Base-by-base conservation (phyloP, 2,329 filamentous ascomycete genomes). In the Neoarthrinium moseri region DNA sequence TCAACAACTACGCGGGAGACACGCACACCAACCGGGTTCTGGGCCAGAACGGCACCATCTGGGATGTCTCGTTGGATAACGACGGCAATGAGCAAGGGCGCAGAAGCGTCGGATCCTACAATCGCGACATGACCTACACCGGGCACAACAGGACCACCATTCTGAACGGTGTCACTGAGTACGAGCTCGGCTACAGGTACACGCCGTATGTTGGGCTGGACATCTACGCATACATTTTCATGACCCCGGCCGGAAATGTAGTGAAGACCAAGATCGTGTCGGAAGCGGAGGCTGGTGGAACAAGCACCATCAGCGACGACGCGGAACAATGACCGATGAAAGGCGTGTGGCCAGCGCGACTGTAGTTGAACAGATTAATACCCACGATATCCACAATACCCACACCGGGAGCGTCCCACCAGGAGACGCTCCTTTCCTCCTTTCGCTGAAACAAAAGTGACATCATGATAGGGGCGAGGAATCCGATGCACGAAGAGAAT, bases 1-100 rank as follows among this genome's bases (percentile, higher is more conserved):
- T 81, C 59, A 82, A 83, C 64, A 74, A 84, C 66, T 84, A 81
- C 59, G 67, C 67, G 12, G 78, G 78, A 15, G 70, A 75, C 48
- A 70, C 66, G 29, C 75, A 78, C 62, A 81, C 75, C 27, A 82
- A 83, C 59, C 74, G 77, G 32, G 62, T 81, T 6, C 65, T 82
- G 6, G 72, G 68, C 4, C 78, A 81, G 60, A 74, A 77, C 51
- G 78, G 79, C 32, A 71, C 68, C 47, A 72, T 82, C 39, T 68
- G 77, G 45, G 77, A 82, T 52, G 67, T 78, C 50, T 72, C 59
- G 33, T 67, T 82, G 4, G 71, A 81, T 58, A 81, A 82, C 54
- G 60, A 73, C 49, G 79, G 78, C 1, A 60, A 64, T 46, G 69
- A 80, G 47, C 65, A 61, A 11, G 60, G 65, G 3, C 60, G 67